phyloP scores from a whole-genome alignment of 106 monocot genomes.

The Allium cepa region DNA sequence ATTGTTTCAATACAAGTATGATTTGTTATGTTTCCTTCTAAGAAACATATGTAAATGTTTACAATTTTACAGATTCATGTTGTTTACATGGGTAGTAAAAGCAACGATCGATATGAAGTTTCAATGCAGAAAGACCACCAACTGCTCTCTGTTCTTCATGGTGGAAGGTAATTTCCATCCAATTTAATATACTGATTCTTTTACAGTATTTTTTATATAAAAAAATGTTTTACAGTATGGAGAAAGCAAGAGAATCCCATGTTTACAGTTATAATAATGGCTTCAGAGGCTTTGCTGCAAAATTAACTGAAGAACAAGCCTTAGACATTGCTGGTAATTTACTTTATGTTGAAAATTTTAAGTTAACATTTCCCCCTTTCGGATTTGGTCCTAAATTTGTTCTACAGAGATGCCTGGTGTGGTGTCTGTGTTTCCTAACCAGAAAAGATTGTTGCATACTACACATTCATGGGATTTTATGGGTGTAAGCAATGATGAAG shows the following conservation, averaged over 20 bases:
- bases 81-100: slow-evolving; percentile 70
- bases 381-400: no score
- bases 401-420: slow-evolving; percentile 60
- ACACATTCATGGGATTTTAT: slow-evolving; percentile 97
- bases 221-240: slow-evolving; percentile 24
- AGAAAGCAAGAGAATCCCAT: slow-evolving; percentile 60
- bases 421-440: slow-evolving; percentile 71
- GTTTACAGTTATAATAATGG: slow-evolving; percentile 66
- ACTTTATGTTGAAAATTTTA: no score
- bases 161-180: slow-evolving; percentile 52
- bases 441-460: slow-evolving; percentile 61
- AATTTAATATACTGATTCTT: background rate
- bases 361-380: no score
- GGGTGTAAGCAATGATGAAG: slow-evolving; percentile 47
- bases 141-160: slow-evolving; percentile 66
- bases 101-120: slow-evolving; percentile 34
- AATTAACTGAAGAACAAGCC: slow-evolving; percentile 64
- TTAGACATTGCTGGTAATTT: slow-evolving; percentile 39
- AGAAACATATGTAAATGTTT: background rate
- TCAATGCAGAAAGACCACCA: slow-evolving; percentile 37
- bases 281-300: slow-evolving; percentile 88
- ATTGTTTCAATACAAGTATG: background rate
- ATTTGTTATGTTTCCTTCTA: background rate
- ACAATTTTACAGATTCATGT: slow-evolving; percentile 48
- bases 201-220: background rate